Base-by-base conservation (phyloP, 108 stramenopile species). In the Cyclotella sp. region DNA sequence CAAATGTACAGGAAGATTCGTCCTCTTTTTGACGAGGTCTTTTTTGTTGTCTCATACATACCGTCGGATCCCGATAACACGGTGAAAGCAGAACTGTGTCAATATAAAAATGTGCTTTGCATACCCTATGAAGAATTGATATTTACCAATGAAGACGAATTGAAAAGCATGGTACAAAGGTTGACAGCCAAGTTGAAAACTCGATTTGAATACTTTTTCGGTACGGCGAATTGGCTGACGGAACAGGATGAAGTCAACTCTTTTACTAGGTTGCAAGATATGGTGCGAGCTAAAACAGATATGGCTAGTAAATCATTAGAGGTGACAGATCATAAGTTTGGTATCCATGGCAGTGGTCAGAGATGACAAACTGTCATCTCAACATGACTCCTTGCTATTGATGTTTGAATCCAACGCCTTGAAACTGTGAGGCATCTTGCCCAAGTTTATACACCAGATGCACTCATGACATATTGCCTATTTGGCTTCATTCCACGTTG, bases 51-150 rank as follows among this genome's bases (percentile, higher is more conserved):
- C 7, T 68, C 77, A 7, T 63, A 58, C 30, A 30, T 61, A 30
- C 40, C 21, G 8, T 22, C 43, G 18, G 52, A 69, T 51, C 41
- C 29, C 16, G 40, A 28, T 27, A 53, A 40, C 9, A 30, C 13
- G 21, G 18, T 78, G 4, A 46, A 21, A 30, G 47, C 52, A 18
- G 77, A 78, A 11, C 0, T 73, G 16, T 83, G 77, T 43, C 34
- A 73, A 40, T 73, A 74, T 60, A 83, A 83, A 45, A 83, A 83
- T 46, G 82, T 78, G 24, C 62, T 83, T 3, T 83, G 82, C 65
- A 55, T 83, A 8, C 63, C 77, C 45, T 78, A 65, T 39, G 72
- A 78, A 26, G 82, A 83, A 51, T 27, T 83, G 29, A n/a, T 58
- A 12, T 83, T 78, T 46, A 21, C 40, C 11, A 77, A 53, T 61